phyloP scores from a whole-genome alignment of 2,329 filamentous ascomycete species.

The Pseudonectria foliicola region DNA sequence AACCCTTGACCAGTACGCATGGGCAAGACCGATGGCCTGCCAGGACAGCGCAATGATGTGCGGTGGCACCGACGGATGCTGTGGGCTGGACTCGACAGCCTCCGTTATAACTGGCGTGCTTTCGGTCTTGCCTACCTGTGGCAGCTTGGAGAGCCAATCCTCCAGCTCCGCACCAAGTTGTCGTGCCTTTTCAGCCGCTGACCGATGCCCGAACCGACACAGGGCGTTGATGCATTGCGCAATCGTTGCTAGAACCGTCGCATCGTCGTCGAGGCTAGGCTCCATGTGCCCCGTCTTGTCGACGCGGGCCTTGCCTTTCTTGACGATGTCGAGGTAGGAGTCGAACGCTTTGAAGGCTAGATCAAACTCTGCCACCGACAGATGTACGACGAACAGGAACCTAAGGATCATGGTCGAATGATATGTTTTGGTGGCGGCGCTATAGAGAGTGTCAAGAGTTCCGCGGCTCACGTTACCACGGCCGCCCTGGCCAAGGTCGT shows the following conservation, averaged over 20 bases:
- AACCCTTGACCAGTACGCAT: constrained; percentile 79
- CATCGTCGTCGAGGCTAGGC: constrained; percentile 69
- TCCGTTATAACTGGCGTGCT: constrained; percentile 25
- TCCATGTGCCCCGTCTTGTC: constrained; percentile 70
- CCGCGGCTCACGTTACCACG: constrained; percentile 67
- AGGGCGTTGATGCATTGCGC: constrained; percentile 73
- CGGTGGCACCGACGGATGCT: constrained; percentile 44
- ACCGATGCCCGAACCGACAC: constrained; percentile 69
- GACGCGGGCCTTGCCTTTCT: constrained; percentile 74
- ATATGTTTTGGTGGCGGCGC: constrained; percentile 85
- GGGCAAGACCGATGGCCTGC: constrained; percentile 76
- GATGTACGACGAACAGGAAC: constrained; percentile 80
- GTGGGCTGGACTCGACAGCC: constrained; percentile 25
- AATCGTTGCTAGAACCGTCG: constrained; percentile 67
- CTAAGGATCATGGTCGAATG: constrained; percentile 87
- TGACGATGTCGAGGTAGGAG: constrained; percentile 84
- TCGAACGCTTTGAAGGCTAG: constrained; percentile 85
- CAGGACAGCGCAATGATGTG: constrained; percentile 63
- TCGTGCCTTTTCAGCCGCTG: constrained; percentile 72
- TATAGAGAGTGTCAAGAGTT: constrained; percentile 82
- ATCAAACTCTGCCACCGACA: constrained; percentile 84
- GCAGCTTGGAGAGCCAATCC: constrained; percentile 62
- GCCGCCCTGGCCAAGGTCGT: constrained; percentile 75
- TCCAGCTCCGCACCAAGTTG: constrained; percentile 65
- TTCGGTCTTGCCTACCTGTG: constrained; percentile 23